Base-by-base conservation (phyloP, 805 yeast species). In the Ogataea corticis region DNA sequence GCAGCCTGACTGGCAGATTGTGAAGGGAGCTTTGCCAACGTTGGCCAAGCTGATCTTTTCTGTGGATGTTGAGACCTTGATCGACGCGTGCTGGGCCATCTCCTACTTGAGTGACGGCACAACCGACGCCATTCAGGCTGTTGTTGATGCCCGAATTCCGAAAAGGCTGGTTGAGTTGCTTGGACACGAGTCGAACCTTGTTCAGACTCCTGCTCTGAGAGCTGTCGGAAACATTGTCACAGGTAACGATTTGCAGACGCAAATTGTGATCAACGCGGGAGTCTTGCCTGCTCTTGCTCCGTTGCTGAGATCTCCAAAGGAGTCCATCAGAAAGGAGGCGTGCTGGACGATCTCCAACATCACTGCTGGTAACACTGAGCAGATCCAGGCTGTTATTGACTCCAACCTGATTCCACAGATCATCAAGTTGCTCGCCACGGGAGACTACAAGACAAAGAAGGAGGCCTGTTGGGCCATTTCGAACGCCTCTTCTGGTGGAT, bases 391-490 rank as follows among this genome's bases (percentile, higher is more conserved):
- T 13, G 98, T 94, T 41, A 91, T 94, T 59, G 96, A 91, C 65
- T 84, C 92, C 50, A 94, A 94, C 71, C 76, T 94, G 65, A 83
- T 94, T 54, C 99, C 98, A 33, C 96, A 91, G 48, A 83, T 94
- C 57, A 83, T 90, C 65, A 71, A 84, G 52, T 76, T 94, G 66
- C 78, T 81, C 59, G 71, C 77, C 33, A 76, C 80, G 45, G 97
- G 94, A 50, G 98, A 92, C 62, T 91, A 90, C 75, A 91, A 90
- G 75, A 92, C 98, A 29, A 87, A 87, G 67, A 94, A 92, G 69
- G 99, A 94, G 73, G 99, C 99, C 3, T 92, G 98, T 76, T 94
- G 99, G 99, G 98, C 98, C 29, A 86, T 94, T 55, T 90, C 97
- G 23, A 94, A 94, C 66, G 98, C 99, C 31, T 87, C 97, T 14